Conservation (phyloP, 345 rosid species). For the Aethionema arabicum region DNA sequence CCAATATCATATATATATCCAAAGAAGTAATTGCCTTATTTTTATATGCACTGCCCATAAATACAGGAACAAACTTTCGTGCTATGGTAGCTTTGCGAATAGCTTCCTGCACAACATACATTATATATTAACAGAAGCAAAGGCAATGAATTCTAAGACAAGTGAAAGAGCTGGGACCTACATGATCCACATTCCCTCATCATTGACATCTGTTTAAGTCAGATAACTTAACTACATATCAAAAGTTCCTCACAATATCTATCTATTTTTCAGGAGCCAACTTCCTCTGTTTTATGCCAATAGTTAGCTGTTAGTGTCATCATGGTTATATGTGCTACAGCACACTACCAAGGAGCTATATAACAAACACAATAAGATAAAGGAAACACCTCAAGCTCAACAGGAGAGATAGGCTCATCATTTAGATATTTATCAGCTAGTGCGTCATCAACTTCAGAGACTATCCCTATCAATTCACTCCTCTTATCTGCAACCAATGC, state of each 20-base stretch:
- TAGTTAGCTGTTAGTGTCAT: not conserved
- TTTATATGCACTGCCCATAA: constrained; percentile 99
- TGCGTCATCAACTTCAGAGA: constrained; percentile 94
- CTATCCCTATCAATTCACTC: constrained; percentile 74
- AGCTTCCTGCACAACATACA: constrained; percentile 66
- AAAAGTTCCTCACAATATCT: constrained; percentile 13
- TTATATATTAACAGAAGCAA: constrained; percentile 13
- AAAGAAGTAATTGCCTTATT: constrained; percentile 67
- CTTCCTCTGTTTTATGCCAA: constrained; percentile 11
- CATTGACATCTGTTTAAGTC: not conserved
- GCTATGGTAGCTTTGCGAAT: constrained; percentile 93
- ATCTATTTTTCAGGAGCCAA: not conserved
- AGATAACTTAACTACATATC: not conserved
- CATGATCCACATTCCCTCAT: constrained; percentile 15
- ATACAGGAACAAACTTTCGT: constrained; percentile 89
- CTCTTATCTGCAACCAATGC: constrained; percentile 79
- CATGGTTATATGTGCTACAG: constrained; percentile 2
- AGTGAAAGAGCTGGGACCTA: not conserved
- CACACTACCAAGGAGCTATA: not conserved
- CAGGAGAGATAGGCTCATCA: constrained; percentile 79
- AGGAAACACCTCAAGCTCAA: constrained; percentile 77
- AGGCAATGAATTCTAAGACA: constrained; percentile 1
- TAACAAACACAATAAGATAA: not conserved
- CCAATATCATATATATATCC: constrained; percentile 14
- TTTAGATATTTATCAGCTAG: constrained; percentile 85